Conservation (phyloP, 1,284 basidiomycete genomes). For the Phaffia rhodozyma region DNA sequence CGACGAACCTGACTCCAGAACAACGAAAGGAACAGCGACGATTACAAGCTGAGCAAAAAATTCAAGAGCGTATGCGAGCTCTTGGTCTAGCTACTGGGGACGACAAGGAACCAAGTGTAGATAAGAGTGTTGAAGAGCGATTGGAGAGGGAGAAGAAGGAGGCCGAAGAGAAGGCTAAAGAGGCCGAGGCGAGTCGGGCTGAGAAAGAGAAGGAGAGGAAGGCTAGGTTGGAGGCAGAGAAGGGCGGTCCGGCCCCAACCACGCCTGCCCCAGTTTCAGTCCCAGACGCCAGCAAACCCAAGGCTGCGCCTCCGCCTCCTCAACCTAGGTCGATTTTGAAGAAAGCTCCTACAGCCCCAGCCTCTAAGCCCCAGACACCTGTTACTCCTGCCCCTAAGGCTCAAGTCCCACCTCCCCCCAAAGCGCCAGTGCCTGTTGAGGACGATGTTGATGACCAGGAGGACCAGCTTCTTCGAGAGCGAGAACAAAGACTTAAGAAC, state of each 20-base stretch:
- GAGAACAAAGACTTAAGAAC: slow-evolving; percentile 55
- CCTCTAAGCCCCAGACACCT: slow-evolving; percentile 31
- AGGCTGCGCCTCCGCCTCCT: slow-evolving; percentile 31
- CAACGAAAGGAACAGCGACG: slow-evolving; percentile 71
- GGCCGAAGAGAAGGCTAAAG: slow-evolving; percentile 63
- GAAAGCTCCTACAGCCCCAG: slow-evolving; percentile 24
- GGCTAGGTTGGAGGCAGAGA: slow-evolving; percentile 56
- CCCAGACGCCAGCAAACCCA: slow-evolving; percentile 21
- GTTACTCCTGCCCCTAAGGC: slow-evolving; percentile 32
- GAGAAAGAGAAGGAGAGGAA: slow-evolving; percentile 56
- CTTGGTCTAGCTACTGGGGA: slow-evolving; percentile 56
- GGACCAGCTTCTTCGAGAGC: slow-evolving; percentile 48
- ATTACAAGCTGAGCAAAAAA: slow-evolving; percentile 68
- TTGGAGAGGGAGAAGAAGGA: slow-evolving; percentile 71
- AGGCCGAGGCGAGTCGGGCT: slow-evolving; percentile 63
- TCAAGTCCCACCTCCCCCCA: slow-evolving; percentile 33
- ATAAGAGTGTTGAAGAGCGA: slow-evolving; percentile 66
- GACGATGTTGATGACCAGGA: slow-evolving; percentile 46
- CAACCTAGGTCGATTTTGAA: slow-evolving; percentile 21
- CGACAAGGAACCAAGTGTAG: slow-evolving; percentile 43
- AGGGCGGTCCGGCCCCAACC: slow-evolving; percentile 36
- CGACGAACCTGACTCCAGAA: slow-evolving; percentile 70
- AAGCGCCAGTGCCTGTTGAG: slow-evolving; percentile 35
- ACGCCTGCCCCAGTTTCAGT: slow-evolving; percentile 27
- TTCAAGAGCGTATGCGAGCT: slow-evolving; percentile 76